Evolutionary conservation across 202 grass and related monocot species (phyloP), one percentile per base, ranked within the genome.

Genomic region (Cymbopogon flexuosus): DNA sequence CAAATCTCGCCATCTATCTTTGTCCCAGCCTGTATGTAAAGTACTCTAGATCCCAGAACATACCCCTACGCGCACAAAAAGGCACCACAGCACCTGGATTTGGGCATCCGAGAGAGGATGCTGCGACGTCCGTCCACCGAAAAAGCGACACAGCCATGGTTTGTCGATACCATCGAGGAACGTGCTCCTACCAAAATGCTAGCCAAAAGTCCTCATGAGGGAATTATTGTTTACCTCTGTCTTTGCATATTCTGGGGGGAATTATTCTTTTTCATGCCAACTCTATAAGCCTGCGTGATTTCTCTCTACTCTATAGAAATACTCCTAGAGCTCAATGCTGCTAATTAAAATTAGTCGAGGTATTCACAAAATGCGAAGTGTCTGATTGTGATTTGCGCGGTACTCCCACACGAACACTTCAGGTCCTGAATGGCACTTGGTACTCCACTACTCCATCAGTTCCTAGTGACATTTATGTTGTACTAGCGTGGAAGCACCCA

Each of bases 51-150:
- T n/a, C 12, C 78, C n/a, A 16, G 64, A 74, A 68, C 58, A 39
- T 73, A 67, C 45, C 16, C 46, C 13, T 49, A 49, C 72, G 73
- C 72, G 59, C 72, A 85, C 73, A 86, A 74, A 79, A 89, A 69
- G 34, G 68, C 51, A 19, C 21, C 75, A 23, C 43, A 13, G n/a
- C 18, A 3, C 68, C 8, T 54, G 71, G 60, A 89, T 82, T 49
- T 63, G 73, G 60, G 73, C 51, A 61, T 45, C 74, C 49, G 68
- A 79, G 68, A 14, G 23, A 79, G 8, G 87, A 77, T 81, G 72
- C 78, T 58, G 77, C 45, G 59, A 70, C 64, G 76, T 85, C 19
- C 81, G 56, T 77, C 77, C 82, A 81, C 65, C 27, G 60, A 68
- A 83, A 86, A 83, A 51, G 74, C 51, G 41, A 43, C 49, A 51